These are phyloP conservation scores for Acacia concinna DNA, from an alignment of 331 rosid species.

Conservation along the genomic window DNA sequence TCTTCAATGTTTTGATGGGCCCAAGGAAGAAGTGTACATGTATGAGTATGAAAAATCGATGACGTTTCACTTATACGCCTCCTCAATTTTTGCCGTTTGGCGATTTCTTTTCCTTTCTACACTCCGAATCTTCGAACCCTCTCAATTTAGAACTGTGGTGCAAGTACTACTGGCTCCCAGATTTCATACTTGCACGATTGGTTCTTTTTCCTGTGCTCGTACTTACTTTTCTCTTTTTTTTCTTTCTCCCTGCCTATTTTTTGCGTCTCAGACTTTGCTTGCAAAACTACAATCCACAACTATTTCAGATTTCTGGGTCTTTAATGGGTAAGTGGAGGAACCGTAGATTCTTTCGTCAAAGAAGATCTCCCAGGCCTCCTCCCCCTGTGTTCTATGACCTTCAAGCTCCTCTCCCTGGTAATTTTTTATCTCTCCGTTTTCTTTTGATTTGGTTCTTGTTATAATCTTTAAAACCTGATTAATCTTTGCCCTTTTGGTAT, in stretches of 20 bases:
- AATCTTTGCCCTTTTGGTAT: background rate
- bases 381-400: slow-evolving; percentile 43
- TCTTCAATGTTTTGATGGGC: background rate
- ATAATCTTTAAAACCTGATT: background rate
- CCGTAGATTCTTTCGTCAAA: slow-evolving; percentile 53
- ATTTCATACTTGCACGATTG: background rate
- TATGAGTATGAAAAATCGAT: background rate
- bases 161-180: background rate
- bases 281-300: background rate
- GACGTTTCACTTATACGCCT: background rate
- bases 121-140: background rate
- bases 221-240: background rate
- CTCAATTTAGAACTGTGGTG: background rate
- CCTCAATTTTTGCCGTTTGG: background rate
- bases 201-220: too few relatives aligned
- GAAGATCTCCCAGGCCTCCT: slow-evolving; percentile 43
- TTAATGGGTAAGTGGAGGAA: slow-evolving; percentile 78
- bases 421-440: background rate
- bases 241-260: background rate
- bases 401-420: slow-evolving; percentile 62
- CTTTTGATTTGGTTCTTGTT: background rate
- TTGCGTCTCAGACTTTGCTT: background rate
- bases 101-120: background rate
- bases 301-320: slow-evolving; percentile 5
- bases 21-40: background rate